A percentile compares a stretch with the other conserved stretches of the same genome.
Conservation (phyloP, 108 stramenopile genomes). For the Nannochloropsis gaditana region DNA sequence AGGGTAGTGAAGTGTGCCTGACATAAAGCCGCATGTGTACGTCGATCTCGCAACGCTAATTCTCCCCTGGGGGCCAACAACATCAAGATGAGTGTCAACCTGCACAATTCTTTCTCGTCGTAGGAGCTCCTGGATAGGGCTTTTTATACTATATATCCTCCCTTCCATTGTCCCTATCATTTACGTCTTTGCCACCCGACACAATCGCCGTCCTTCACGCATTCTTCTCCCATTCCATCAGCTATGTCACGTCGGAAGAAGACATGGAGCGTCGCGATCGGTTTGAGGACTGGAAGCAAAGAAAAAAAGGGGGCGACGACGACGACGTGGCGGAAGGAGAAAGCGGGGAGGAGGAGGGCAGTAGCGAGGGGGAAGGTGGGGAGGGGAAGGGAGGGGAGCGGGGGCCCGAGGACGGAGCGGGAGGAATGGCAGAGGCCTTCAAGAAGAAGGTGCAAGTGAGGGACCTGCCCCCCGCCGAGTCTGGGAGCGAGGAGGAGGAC, state of each 20-base stretch:
- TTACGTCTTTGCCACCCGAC: too few species aligned
- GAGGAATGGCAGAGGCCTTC: not conserved
- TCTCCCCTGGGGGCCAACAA: too few species aligned
- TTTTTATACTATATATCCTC: not conserved
- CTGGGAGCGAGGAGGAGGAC: not conserved
- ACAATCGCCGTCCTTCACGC: too few species aligned
- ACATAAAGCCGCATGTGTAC: not conserved
- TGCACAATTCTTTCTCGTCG: too few species aligned
- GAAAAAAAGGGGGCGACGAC: not conserved
- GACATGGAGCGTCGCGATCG: constrained; percentile 7
- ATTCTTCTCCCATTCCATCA: not conserved
- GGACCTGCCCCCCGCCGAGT: not conserved
- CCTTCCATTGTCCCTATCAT: not conserved
- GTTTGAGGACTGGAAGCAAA: not conserved
- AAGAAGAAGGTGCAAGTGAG: constrained; percentile 15
- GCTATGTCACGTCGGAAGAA: constrained; percentile 11
- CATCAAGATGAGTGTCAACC: too few species aligned
- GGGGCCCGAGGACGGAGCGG: not conserved
- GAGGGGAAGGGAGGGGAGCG: not conserved
- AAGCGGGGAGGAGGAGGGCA: not conserved
- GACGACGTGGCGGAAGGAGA: not conserved
- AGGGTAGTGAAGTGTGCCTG: not conserved
- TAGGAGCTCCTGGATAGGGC: too few species aligned
- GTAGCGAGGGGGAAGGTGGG: constrained; percentile 1
- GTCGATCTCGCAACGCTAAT: not conserved